A percentile compares a stretch with the other conserved stretches of the same genome.
Conservation (phyloP, 257 asterid genomes). For the Prunella vulgaris region DNA sequence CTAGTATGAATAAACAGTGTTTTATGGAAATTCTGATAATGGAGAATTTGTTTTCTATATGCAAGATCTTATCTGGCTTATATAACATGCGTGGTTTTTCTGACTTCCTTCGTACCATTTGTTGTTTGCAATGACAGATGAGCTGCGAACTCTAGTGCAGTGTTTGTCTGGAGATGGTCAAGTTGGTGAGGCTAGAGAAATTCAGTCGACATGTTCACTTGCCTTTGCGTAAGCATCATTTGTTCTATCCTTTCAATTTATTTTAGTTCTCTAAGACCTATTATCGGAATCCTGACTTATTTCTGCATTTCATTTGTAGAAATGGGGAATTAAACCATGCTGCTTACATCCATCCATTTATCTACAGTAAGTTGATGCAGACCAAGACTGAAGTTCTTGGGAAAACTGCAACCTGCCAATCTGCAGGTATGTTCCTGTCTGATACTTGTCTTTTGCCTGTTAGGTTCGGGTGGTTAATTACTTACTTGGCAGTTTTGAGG, state of each 20-base stretch:
- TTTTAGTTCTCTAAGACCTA: not conserved
- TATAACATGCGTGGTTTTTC: not conserved
- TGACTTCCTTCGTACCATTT: constrained; percentile 7
- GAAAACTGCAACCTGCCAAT: constrained; percentile 28
- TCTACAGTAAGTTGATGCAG: constrained; percentile 48
- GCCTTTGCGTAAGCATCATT: constrained; percentile 43
- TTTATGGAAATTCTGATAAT: not conserved
- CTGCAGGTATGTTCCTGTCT: constrained; percentile 45
- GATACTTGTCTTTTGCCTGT: constrained; percentile 13
- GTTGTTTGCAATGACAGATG: constrained; percentile 31
- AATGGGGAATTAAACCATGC: constrained; percentile 33
- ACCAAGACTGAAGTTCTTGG: constrained; percentile 34
- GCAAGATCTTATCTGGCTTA: not conserved
- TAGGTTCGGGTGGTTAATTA: constrained; percentile 32
- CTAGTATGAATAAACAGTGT: not conserved
- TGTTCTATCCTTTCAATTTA: not conserved
- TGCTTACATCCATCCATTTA: constrained; percentile 61
- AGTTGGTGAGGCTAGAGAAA: constrained; percentile 29
- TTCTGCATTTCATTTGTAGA: constrained; percentile 39
- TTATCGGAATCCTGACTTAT: constrained; percentile 13
- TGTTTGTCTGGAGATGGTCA: constrained; percentile 37
- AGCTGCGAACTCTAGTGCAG: constrained; percentile 29
- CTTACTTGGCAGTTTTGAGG: constrained; percentile 47
- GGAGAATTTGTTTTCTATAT: not conserved
- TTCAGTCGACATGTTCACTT: constrained; percentile 34